Conservation (phyloP, 2,329 filamentous ascomycete species). For the Sporothrix brunneoviolacea region DNA sequence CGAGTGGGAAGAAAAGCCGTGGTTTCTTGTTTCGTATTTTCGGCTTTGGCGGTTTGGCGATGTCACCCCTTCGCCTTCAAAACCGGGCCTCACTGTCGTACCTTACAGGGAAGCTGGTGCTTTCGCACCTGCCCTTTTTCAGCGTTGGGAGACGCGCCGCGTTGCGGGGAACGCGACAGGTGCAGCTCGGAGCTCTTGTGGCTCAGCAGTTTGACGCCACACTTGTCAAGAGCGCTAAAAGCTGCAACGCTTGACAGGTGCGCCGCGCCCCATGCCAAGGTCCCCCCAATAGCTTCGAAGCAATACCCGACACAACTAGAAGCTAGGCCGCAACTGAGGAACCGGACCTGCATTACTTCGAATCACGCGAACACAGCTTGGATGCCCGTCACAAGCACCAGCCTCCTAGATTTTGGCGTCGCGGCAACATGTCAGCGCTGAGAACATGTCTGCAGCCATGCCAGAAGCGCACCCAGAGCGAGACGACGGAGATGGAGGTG, state of each 20-base stretch:
- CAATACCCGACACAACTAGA: neutral
- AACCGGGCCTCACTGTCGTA: no score
- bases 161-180: constrained; percentile 13
- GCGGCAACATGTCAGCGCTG: constrained; percentile 12
- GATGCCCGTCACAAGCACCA: neutral
- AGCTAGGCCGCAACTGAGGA: neutral
- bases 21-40: neutral
- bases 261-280: neutral
- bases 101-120: constrained; percentile 6
- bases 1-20: no score
- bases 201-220: constrained; percentile 2
- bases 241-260: constrained; percentile 11
- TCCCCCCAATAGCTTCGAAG: constrained; percentile 8
- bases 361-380: neutral
- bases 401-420: neutral
- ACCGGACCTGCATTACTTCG: neutral
- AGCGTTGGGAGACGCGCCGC: constrained; percentile 12
- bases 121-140: neutral
- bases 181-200: neutral
- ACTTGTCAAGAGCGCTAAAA: neutral
- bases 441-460: constrained; percentile 16
- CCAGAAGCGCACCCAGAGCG: constrained; percentile 12
- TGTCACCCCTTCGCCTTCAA: neutral
- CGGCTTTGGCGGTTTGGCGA: neutral
- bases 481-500: neutral